phyloP scores from a whole-genome alignment of 306 rosid genomes.

The Trifolium repens region DNA sequence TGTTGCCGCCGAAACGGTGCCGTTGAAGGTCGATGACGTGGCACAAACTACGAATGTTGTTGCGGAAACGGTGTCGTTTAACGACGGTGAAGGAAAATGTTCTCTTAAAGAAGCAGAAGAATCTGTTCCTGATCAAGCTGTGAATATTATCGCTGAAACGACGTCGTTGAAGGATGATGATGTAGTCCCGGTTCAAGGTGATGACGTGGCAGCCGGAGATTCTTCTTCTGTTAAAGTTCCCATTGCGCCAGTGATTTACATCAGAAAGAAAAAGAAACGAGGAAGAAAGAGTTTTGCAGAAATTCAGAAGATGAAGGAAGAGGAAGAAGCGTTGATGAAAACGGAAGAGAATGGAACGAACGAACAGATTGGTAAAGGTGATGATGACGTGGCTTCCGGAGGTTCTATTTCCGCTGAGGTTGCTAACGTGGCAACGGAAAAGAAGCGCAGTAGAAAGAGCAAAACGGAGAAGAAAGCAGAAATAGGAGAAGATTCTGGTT shows the following conservation, averaged over 20 bases:
- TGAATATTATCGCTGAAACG: not conserved
- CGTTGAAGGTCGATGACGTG: not conserved
- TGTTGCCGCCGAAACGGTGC: not conserved
- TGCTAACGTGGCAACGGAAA: not conserved
- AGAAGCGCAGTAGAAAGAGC: conserved; percentile 15
- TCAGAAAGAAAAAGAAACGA: conserved; percentile 23
- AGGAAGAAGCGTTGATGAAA: not conserved
- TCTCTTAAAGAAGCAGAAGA: not conserved
- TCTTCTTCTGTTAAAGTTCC: not conserved
- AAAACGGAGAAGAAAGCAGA: not conserved
- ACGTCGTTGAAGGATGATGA: not conserved
- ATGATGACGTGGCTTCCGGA: not conserved
- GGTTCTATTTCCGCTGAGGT: not conserved
- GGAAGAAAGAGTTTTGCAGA: not conserved
- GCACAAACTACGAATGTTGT: not conserved
- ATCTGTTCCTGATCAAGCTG: not conserved
- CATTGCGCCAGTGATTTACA: not conserved
- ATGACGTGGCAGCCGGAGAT: conserved; percentile 1
- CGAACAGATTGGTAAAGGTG: not conserved
- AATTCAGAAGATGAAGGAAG: not conserved
- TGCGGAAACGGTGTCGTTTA: not conserved
- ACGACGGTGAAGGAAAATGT: not conserved
- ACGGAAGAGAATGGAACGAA: not conserved
- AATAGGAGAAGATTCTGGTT: not conserved
- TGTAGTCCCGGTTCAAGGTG: not conserved